Evolutionary conservation across 345 rosid species (phyloP).

Genomic region (Sonneratia alba): DNA sequence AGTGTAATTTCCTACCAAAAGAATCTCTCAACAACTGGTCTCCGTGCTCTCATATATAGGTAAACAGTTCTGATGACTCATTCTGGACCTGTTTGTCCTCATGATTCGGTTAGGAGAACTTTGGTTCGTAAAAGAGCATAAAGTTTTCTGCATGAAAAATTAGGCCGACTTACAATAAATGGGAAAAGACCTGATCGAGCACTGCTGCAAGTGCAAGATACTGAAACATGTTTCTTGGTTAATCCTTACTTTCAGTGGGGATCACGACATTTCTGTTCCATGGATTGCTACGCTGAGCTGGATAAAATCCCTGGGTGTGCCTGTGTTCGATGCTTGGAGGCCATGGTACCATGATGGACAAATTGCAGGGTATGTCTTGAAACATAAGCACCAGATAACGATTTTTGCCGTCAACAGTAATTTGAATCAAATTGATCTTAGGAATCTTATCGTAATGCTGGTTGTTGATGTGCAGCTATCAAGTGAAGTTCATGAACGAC

Average conservation of each 20-base stretch:
- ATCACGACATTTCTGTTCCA: constrained; percentile 26
- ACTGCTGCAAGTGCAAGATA: too few species aligned
- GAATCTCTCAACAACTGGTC: too few species aligned
- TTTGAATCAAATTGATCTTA: too few species aligned
- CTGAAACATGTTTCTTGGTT: not conserved
- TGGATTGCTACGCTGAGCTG: constrained; percentile 22
- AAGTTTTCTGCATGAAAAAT: not conserved
- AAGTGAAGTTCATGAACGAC: constrained; percentile 25
- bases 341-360: constrained; percentile 27
- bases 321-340: constrained; percentile 24
- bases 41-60: too few species aligned
- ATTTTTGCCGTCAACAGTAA: too few species aligned
- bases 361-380: constrained; percentile 19
- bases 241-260: constrained; percentile 20
- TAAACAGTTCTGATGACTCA: too few species aligned
- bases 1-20: too few species aligned
- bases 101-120: not conserved
- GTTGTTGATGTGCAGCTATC: constrained; percentile 16
- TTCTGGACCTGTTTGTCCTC: too few species aligned
- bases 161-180: not conserved
- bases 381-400: too few species aligned
- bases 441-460: too few species aligned
- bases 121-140: not conserved
- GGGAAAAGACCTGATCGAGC: not conserved
- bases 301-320: constrained; percentile 20